Conservation (phyloP, 108 stramenopile genomes). For the Skeletonema tropicum region DNA sequence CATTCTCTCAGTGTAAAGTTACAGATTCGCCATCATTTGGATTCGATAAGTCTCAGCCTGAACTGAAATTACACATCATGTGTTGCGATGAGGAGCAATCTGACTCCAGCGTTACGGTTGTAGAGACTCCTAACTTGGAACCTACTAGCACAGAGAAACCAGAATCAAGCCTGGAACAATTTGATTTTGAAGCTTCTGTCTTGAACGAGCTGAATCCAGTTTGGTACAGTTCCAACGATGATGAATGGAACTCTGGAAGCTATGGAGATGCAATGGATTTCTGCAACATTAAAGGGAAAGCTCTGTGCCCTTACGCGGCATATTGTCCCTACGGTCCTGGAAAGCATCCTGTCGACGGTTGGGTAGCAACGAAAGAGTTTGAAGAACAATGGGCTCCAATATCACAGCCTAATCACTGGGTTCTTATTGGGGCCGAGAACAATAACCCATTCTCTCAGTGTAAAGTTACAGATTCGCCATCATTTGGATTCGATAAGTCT, state of each 20-base stretch:
- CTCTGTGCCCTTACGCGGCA: background rate
- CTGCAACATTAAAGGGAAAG: background rate
- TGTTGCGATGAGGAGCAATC: background rate
- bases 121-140: background rate
- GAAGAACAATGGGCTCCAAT: slow-evolving; percentile 5
- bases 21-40: background rate
- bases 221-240: background rate
- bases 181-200: background rate
- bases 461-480: background rate
- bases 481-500: background rate
- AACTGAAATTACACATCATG: background rate
- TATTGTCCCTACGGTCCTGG: background rate
- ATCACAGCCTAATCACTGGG: background rate
- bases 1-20: background rate
- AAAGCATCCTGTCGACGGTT: background rate
- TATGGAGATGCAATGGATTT: background rate
- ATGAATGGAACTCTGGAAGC: background rate
- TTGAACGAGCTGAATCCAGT: background rate
- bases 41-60: background rate
- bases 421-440: background rate
- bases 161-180: background rate
- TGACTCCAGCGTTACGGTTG: background rate
- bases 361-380: background rate
- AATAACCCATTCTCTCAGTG: background rate
- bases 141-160: background rate